Conservation (phyloP, 2,329 filamentous ascomycete genomes). For the Aspergillus ochraceus region DNA sequence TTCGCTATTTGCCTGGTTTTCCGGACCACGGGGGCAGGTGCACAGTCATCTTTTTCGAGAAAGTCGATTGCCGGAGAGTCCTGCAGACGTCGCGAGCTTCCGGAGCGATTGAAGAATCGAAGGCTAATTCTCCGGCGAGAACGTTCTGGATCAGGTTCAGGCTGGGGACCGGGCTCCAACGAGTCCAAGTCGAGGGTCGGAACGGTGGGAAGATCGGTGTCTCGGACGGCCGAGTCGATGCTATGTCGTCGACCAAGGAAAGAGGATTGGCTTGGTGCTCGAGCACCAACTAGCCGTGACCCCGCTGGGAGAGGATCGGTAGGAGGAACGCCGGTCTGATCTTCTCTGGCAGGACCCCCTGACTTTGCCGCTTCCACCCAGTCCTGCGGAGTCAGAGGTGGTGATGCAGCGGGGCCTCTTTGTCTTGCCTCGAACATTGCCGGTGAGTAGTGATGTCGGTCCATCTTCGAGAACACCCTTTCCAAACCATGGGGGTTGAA, state of each 20-base stretch:
- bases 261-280: conserved; percentile 24
- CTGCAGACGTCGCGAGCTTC: conserved; percentile 24
- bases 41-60: conserved; percentile 29
- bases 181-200: conserved; percentile 29
- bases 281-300: conserved; percentile 14
- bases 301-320: conserved; percentile 16
- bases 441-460: conserved; percentile 24
- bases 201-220: conserved; percentile 26
- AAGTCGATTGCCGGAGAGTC: conserved; percentile 27
- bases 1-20: conserved; percentile 27
- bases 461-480: conserved; percentile 20
- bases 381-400: conserved; percentile 41
- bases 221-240: conserved; percentile 25
- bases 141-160: conserved; percentile 21
- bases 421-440: conserved; percentile 2
- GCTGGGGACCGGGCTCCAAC: conserved; percentile 20
- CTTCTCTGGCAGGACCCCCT: neutral
- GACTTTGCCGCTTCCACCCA: conserved; percentile 41
- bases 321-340: conserved; percentile 20
- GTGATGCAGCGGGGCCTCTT: conserved; percentile 23
- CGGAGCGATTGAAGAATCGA: conserved; percentile 36
- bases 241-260: conserved; percentile 29
- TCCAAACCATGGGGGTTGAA: conserved; percentile 24
- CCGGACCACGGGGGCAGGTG: conserved; percentile 35
- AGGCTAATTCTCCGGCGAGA: conserved; percentile 36